Conservation (phyloP, 2,329 filamentous ascomycete genomes). For the Phaeosphaeria sp. region DNA sequence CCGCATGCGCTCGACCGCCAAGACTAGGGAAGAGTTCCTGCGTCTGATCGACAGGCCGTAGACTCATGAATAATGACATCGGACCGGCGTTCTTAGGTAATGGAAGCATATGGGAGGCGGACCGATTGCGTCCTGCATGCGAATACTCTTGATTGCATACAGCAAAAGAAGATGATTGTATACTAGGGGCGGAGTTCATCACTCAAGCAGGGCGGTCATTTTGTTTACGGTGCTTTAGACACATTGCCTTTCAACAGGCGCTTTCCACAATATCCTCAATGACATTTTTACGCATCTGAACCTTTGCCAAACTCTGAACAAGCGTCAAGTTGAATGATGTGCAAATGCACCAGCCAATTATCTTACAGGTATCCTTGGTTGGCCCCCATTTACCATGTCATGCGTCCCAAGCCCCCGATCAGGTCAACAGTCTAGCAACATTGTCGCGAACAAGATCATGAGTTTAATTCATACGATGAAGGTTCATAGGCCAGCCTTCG, state of each 20-base stretch:
- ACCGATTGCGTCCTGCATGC: neutral
- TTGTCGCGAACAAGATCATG: neutral
- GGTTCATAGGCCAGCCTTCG: neutral
- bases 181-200: slow-evolving; percentile 33
- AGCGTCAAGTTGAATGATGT: neutral
- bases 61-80: neutral
- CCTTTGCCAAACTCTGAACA: neutral
- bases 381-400: neutral
- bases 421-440: neutral
- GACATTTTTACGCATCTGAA: neutral
- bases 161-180: neutral
- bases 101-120: neutral
- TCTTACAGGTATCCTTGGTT: neutral
- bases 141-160: neutral
- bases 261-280: slow-evolving; percentile 10
- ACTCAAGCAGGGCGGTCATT: slow-evolving; percentile 31
- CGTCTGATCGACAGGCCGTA: slow-evolving; percentile 64
- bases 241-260: slow-evolving; percentile 41
- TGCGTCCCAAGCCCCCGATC: neutral
- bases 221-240: slow-evolving; percentile 24
- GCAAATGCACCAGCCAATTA: too few relatives aligned
- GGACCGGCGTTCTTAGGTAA: slow-evolving; percentile 1
- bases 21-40: slow-evolving; percentile 95
- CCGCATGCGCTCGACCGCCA: slow-evolving; percentile 88
- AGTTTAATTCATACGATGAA: neutral